Evolutionary conservation across 768 basidiomycete species (phyloP).

Genomic region (Boletus edulis): DNA sequence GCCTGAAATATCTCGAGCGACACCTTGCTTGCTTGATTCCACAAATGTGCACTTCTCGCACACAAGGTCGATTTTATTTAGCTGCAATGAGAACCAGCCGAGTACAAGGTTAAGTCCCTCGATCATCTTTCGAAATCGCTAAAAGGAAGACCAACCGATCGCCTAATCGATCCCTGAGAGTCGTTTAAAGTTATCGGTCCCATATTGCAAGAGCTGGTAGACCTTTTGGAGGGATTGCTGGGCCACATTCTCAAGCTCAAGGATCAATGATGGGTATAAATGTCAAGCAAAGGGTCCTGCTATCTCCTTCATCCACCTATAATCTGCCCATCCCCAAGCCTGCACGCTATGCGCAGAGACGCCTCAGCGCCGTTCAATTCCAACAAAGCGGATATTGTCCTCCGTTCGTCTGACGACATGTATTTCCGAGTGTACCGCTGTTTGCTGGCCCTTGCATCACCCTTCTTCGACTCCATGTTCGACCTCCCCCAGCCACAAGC

Average conservation of each 20-base stretch:
- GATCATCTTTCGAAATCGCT: not conserved
- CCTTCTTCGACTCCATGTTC: slow-evolving; percentile 33
- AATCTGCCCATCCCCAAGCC: not conserved
- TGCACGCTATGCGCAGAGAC: slow-evolving; percentile 17
- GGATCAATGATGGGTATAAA: slow-evolving; percentile 6
- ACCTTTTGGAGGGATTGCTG: not conserved
- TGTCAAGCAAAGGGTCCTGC: not conserved
- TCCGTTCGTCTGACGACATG: slow-evolving; percentile 47
- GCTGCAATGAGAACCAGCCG: slow-evolving; percentile 4
- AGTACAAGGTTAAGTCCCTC: not conserved
- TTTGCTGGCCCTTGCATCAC: slow-evolving; percentile 26
- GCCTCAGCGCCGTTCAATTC: slow-evolving; percentile 44
- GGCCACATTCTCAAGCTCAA: slow-evolving; percentile 2
- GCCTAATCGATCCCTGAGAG: slow-evolving; percentile 9
- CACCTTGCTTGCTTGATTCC: no score
- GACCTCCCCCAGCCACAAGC: slow-evolving; percentile 24
- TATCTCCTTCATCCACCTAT: not conserved
- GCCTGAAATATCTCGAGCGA: no score
- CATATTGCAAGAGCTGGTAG: not conserved
- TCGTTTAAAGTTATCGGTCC: not conserved
- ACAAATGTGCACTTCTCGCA: no score
- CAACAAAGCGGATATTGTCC: slow-evolving; percentile 46
- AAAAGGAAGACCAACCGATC: not conserved
- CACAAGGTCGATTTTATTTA: not conserved
- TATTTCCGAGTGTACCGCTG: slow-evolving; percentile 26